A percentile compares a stretch with the other conserved stretches of the same genome.
phyloP scores from a whole-genome alignment of 75 land plant species.

The Cunninghamia lanceolata region DNA sequence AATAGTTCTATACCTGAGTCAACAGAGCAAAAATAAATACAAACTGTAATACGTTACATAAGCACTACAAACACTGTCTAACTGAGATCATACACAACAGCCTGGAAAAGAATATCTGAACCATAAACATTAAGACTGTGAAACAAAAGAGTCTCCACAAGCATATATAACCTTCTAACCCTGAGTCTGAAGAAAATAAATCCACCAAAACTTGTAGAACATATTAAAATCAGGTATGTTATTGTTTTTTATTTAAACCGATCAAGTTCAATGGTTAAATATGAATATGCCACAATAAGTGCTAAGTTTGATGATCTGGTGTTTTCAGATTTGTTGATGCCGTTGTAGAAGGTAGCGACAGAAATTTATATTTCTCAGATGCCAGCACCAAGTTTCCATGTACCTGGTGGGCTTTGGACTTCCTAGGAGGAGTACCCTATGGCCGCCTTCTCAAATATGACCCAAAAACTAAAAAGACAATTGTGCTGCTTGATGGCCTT shows the following conservation, averaged over 20 bases:
- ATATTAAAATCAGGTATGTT: constrained; percentile 51
- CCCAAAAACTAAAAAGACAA: constrained; percentile 39
- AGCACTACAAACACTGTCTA: no score
- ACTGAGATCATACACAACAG: no score
- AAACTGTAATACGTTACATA: no score
- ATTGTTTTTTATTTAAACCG: background rate
- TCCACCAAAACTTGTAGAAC: no score
- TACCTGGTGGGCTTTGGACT: constrained; percentile 39
- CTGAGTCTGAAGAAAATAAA: no score
- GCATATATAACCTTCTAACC: no score
- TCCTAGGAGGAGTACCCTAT: constrained; percentile 56
- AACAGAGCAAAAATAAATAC: no score
- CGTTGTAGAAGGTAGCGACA: constrained; percentile 53
- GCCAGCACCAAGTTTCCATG: constrained; percentile 50
- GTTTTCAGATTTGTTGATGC: constrained; percentile 66
- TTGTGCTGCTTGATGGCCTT: constrained; percentile 41
- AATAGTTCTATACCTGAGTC: no score
- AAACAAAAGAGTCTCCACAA: no score
- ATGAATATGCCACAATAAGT: constrained; percentile 49
- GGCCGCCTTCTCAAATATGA: constrained; percentile 72
- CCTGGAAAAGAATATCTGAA: no score
- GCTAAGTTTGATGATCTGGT: no score
- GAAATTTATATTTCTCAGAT: constrained; percentile 67
- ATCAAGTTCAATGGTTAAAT: constrained; percentile 7
- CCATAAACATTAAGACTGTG: no score